Evolutionary conservation across 148 eudicot species (phyloP).

Genomic region (Fagopyrum homotropicum): DNA sequence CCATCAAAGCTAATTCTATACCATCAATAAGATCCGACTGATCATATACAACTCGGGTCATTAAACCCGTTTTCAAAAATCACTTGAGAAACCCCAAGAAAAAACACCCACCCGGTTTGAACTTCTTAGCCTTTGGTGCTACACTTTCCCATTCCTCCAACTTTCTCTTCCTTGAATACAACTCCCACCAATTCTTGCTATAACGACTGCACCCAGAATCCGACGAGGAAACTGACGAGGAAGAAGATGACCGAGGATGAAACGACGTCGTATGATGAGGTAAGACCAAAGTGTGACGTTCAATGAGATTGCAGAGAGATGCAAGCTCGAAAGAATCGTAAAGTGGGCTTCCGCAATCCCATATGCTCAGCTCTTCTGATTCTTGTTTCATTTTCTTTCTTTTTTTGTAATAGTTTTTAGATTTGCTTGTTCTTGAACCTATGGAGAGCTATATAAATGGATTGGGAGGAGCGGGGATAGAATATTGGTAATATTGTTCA

Average conservation of each 20-base stretch:
- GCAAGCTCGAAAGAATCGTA: slow-evolving; percentile 32
- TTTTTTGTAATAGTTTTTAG: neutral
- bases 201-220: neutral
- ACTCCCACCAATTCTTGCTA: neutral
- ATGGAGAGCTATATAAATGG: no score
- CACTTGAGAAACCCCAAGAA: neutral
- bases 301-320: slow-evolving; percentile 24
- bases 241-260: neutral
- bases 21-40: no score
- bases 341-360: slow-evolving; percentile 31
- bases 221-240: neutral
- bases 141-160: neutral
- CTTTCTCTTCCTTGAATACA: neutral
- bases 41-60: neutral
- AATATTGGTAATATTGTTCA: no score
- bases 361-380: neutral
- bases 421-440: no score
- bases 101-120: neutral
- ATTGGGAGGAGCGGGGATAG: no score
- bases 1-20: no score
- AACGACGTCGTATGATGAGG: slow-evolving; percentile 10
- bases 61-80: no score
- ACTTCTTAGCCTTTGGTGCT: neutral
- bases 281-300: slow-evolving; percentile 23
- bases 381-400: slow-evolving; percentile 6